These are phyloP conservation scores for Penicillium simplicissimum DNA, from an alignment of 495 filamentous ascomycete genomes.

Conservation along the genomic window DNA sequence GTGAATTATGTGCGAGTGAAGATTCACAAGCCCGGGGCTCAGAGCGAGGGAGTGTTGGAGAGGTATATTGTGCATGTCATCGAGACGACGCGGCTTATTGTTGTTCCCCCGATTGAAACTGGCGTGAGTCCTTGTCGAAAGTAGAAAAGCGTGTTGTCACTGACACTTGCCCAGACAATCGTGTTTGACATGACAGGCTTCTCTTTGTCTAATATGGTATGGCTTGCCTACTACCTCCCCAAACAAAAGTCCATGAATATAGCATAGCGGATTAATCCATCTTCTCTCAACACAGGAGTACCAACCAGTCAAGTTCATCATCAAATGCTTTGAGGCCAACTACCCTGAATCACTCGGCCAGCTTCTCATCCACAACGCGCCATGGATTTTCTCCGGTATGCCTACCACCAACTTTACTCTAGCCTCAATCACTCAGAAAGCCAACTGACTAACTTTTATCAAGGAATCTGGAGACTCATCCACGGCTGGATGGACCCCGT, in stretches of 20 bases:
- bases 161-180: slow-evolving; percentile 53
- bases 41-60: slow-evolving; percentile 74
- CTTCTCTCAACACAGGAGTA: slow-evolving; percentile 62
- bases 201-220: slow-evolving; percentile 73
- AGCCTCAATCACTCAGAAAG: not conserved
- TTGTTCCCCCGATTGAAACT: slow-evolving; percentile 74
- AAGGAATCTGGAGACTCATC: slow-evolving; percentile 82
- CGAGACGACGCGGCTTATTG: slow-evolving; percentile 75
- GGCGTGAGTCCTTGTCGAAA: slow-evolving; percentile 55
- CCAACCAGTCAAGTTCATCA: slow-evolving; percentile 92
- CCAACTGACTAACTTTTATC: not conserved
- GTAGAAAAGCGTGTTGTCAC: not conserved
- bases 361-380: slow-evolving; percentile 89
- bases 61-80: slow-evolving; percentile 84
- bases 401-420: not conserved
- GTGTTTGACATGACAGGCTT: slow-evolving; percentile 92
- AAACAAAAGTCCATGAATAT: not conserved
- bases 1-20: slow-evolving; percentile 77
- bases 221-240: slow-evolving; percentile 1
- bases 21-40: slow-evolving; percentile 76
- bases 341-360: slow-evolving; percentile 88
- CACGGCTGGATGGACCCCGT: slow-evolving; percentile 95
- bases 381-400: slow-evolving; percentile 88
- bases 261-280: not conserved
- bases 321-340: slow-evolving; percentile 96